These are phyloP conservation scores for Tardiomyces depauwii DNA, from an alignment of 1,139 yeast genomes.

Conservation along the genomic window DNA sequence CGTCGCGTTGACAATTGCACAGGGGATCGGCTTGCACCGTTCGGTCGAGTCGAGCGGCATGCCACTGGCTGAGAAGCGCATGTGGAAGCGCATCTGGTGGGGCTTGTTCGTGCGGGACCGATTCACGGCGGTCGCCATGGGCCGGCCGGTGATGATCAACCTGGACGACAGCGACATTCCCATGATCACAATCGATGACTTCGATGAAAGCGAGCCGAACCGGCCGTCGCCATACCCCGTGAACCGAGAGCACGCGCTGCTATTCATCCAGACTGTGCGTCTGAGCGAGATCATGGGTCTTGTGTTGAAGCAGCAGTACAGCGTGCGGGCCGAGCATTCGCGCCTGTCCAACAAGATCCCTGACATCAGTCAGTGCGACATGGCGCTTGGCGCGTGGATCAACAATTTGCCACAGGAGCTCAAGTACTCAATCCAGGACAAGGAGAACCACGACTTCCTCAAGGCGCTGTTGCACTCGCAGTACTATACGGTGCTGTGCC, in stretches of 20 bases:
- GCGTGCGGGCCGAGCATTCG: slow-evolving; percentile 54
- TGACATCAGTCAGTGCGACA: slow-evolving; percentile 61
- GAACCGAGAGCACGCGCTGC: slow-evolving; percentile 39
- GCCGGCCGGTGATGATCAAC: slow-evolving; percentile 60
- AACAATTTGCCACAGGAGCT: slow-evolving; percentile 54
- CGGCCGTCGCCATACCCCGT: slow-evolving; percentile 35
- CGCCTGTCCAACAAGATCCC: slow-evolving; percentile 37
- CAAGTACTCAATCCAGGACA: slow-evolving; percentile 50
- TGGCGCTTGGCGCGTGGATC: slow-evolving; percentile 75
- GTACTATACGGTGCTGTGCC: slow-evolving; percentile 60
- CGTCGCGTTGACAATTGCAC: slow-evolving; percentile 63
- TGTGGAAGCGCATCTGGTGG: slow-evolving; percentile 77
- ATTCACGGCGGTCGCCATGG: slow-evolving; percentile 62
- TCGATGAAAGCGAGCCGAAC: slow-evolving; percentile 43
- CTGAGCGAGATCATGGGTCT: slow-evolving; percentile 67
- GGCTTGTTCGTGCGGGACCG: slow-evolving; percentile 63
- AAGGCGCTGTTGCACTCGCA: slow-evolving; percentile 57
- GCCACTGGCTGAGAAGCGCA: slow-evolving; percentile 38
- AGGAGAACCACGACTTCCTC: slow-evolving; percentile 39
- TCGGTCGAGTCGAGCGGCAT: slow-evolving; percentile 20
- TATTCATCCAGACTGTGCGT: slow-evolving; percentile 54
- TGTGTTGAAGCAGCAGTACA: slow-evolving; percentile 59
- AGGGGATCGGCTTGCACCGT: slow-evolving; percentile 70
- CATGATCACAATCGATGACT: slow-evolving; percentile 57
- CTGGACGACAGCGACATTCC: slow-evolving; percentile 71